phyloP scores from a whole-genome alignment of 345 rosid genomes.

The Microthlaspi erraticum region DNA sequence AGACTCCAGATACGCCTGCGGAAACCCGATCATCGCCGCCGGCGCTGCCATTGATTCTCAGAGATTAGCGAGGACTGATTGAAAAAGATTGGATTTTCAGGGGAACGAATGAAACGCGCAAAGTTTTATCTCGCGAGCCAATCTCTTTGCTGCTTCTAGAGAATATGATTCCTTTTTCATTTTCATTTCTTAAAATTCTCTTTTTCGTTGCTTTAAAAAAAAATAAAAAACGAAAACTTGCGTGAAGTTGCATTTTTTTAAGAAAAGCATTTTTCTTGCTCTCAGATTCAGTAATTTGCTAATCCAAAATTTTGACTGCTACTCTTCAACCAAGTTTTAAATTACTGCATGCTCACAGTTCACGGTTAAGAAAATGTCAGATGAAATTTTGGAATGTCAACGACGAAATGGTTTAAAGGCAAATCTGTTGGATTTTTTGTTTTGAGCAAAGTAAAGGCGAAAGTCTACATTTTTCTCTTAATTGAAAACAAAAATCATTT shows the following conservation, averaged over 20 bases:
- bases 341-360: too few relatives aligned
- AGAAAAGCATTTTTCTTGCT: constrained; percentile 30
- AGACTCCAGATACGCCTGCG: constrained; percentile 76
- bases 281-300: not conserved
- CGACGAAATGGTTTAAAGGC: too few relatives aligned
- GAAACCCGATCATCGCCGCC: constrained; percentile 46
- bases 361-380: too few relatives aligned
- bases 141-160: constrained; percentile 23
- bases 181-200: not conserved
- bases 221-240: not conserved
- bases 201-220: not conserved
- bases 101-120: constrained; percentile 11
- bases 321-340: too few relatives aligned
- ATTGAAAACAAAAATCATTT: too few relatives aligned
- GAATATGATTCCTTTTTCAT: constrained; percentile 33
- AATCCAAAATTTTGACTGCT: not conserved
- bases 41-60: constrained; percentile 40
- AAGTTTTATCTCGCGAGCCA: constrained; percentile 6
- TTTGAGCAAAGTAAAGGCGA: too few relatives aligned
- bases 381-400: too few relatives aligned
- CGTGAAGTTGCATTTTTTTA: constrained; percentile 21
- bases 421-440: too few relatives aligned
- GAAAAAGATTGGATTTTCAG: constrained; percentile 21
- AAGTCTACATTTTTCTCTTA: too few relatives aligned
- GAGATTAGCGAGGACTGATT: constrained; percentile 21